Evolutionary conservation across 129 eudicot genomes (phyloP).

Genomic region (Helichrysum umbraculigerum): DNA sequence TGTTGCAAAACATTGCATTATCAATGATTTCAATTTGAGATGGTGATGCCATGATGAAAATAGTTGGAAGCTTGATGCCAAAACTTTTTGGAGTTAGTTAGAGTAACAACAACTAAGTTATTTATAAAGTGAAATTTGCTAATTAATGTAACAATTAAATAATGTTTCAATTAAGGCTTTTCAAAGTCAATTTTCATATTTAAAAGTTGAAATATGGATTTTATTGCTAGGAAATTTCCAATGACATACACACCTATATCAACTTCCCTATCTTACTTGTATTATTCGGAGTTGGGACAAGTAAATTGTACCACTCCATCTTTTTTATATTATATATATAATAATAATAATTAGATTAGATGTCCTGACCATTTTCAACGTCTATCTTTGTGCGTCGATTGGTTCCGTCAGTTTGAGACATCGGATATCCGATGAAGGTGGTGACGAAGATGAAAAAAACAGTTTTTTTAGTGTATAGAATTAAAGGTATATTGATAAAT

Average conservation of each 20-base stretch:
- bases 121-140: slow-evolving; percentile 8
- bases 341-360: too few relatives aligned
- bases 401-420: too few relatives aligned
- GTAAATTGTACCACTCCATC: neutral
- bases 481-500: too few relatives aligned
- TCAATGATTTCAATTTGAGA: slow-evolving; percentile 53
- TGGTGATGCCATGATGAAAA: slow-evolving; percentile 37
- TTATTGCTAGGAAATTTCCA: slow-evolving; percentile 37
- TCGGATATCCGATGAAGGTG: too few relatives aligned
- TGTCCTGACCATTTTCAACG: neutral
- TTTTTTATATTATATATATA: neutral
- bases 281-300: neutral
- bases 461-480: too few relatives aligned
- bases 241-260: slow-evolving; percentile 9
- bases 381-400: too few relatives aligned
- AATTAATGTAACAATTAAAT: too few relatives aligned
- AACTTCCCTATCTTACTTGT: slow-evolving; percentile 25
- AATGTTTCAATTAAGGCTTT: slow-evolving; percentile 23
- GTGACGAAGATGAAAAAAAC: too few relatives aligned
- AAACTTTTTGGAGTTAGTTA: neutral
- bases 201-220: slow-evolving; percentile 11
- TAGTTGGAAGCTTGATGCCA: slow-evolving; percentile 6
- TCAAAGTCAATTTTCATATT: slow-evolving; percentile 21
- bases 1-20: slow-evolving; percentile 49
- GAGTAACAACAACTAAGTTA: neutral